A percentile compares a stretch with the other conserved stretches of the same genome.
Evolutionary conservation across 208 protist genomes (phyloP).

Genomic region (Herpetomonas muscarum): DNA sequence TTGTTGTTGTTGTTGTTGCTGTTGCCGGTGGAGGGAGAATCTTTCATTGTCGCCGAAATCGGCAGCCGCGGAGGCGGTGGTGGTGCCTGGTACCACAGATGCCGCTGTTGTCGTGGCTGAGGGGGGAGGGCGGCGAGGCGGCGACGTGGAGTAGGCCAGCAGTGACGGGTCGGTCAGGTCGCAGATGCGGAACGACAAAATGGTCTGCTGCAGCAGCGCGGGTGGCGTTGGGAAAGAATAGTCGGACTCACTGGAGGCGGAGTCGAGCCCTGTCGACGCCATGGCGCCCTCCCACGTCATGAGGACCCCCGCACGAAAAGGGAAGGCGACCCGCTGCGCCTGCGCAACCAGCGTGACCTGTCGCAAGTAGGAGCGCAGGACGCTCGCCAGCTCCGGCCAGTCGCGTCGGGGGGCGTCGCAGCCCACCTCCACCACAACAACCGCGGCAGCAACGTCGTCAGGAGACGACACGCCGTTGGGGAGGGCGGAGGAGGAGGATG

Average conservation of each 20-base stretch:
- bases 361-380: conserved; percentile 25
- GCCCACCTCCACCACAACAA: conserved; percentile 50
- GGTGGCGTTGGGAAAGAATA: conserved; percentile 1
- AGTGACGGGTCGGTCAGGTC: conserved; percentile 25
- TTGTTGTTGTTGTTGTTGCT: no score
- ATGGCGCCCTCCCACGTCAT: conserved; percentile 23
- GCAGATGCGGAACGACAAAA: conserved; percentile 45
- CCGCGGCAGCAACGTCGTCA: background rate
- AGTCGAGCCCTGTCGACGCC: background rate
- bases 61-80: no score
- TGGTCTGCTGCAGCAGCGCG: conserved; percentile 14
- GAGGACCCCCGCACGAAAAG: conserved; percentile 25
- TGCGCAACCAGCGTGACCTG: conserved; percentile 16
- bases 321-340: background rate
- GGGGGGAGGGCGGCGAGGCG: background rate
- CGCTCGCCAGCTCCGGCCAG: conserved; percentile 24
- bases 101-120: background rate
- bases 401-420: conserved; percentile 21
- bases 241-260: background rate
- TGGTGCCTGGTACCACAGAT: no score
- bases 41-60: no score
- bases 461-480: background rate
- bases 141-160: conserved; percentile 12
- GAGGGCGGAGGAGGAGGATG: background rate
- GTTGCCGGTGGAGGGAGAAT: no score